phyloP scores from a whole-genome alignment of 208 protist species.

The Trypanosoma melophagium region DNA sequence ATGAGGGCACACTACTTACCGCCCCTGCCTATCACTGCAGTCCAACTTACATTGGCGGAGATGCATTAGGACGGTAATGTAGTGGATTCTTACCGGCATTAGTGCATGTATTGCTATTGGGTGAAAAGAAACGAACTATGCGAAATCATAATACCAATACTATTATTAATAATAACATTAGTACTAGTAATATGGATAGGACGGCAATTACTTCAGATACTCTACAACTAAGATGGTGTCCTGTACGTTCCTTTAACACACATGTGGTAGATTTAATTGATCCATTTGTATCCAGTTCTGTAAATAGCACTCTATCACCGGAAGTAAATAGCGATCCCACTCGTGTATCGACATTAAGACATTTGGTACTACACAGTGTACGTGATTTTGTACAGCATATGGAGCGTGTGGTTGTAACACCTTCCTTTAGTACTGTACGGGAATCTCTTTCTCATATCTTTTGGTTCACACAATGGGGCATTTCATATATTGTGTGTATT shows the following conservation, averaged over 20 bases:
- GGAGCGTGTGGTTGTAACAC: constrained; percentile 3
- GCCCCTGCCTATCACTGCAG: background rate
- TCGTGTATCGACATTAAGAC: background rate
- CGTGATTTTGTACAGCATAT: constrained; percentile 14
- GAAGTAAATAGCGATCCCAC: background rate
- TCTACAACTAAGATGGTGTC: constrained; percentile 9
- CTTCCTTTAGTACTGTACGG: constrained; percentile 6
- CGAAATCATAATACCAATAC: background rate
- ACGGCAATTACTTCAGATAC: background rate
- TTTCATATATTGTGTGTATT: constrained; percentile 18
- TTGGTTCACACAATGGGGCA: constrained; percentile 9
- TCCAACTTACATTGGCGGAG: constrained; percentile 3
- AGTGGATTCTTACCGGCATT: constrained; percentile 16
- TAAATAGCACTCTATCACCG: background rate
- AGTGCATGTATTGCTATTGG: constrained; percentile 2
- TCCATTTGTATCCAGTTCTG: constrained; percentile 2
- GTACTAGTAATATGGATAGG: background rate
- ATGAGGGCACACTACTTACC: constrained; percentile 18
- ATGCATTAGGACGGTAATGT: constrained; percentile 19
- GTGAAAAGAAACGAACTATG: background rate
- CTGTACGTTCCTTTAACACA: constrained; percentile 1
- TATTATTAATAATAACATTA: background rate
- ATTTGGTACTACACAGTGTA: background rate
- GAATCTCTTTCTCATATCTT: constrained; percentile 13
- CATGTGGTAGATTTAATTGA: constrained; percentile 14